Evolutionary conservation across 345 rosid species (phyloP).

Genomic region (Lumnitzera racemosa): DNA sequence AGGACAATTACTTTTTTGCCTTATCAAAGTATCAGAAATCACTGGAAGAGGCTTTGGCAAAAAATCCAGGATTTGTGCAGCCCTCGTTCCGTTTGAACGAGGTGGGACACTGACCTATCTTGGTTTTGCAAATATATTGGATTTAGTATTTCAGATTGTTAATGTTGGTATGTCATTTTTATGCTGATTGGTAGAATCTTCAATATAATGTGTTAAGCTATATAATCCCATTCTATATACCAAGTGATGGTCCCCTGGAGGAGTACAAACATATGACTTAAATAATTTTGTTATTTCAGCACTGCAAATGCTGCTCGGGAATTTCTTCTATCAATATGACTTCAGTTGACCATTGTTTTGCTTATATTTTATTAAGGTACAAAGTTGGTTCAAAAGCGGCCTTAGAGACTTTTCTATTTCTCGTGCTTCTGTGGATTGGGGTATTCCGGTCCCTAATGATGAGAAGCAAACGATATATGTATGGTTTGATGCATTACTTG

Average conservation of each 20-base stretch:
- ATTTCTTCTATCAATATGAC: no score
- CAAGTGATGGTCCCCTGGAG: no score
- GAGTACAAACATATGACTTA: no score
- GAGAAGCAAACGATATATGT: slow-evolving; percentile 86
- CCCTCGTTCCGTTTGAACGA: slow-evolving; percentile 81
- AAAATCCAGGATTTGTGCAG: slow-evolving; percentile 78
- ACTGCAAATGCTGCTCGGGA: no score
- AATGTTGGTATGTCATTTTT: neutral
- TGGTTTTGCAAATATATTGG: neutral
- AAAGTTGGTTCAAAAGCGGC: slow-evolving; percentile 84
- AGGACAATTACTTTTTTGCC: slow-evolving; percentile 90
- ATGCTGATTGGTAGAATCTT: no score
- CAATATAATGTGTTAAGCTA: no score
- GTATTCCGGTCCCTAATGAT: slow-evolving; percentile 90
- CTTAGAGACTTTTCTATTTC: slow-evolving; percentile 93
- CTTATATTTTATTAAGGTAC: slow-evolving; percentile 47
- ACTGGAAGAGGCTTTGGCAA: slow-evolving; percentile 56
- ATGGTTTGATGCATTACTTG: slow-evolving; percentile 96
- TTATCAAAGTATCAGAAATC: slow-evolving; percentile 78
- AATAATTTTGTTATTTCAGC: no score
- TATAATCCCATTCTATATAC: no score
- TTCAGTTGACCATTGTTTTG: neutral
- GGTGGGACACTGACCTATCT: slow-evolving; percentile 29
- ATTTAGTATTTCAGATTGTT: neutral
- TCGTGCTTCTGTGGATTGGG: slow-evolving; percentile 96